phyloP scores from a whole-genome alignment of 1,284 basidiomycete species.

The Ustilago crameri region DNA sequence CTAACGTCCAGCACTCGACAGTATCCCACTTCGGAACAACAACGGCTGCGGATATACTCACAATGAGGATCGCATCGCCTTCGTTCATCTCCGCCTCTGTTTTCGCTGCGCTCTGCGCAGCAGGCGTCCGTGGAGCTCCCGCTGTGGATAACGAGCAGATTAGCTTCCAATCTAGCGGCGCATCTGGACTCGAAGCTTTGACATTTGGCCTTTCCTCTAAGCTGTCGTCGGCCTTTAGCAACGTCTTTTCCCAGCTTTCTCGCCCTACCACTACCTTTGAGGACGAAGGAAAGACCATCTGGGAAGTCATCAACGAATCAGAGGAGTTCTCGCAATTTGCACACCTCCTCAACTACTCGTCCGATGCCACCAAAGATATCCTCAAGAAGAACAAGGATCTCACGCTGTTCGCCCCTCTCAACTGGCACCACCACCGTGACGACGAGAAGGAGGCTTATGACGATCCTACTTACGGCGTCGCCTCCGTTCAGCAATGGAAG shows the following conservation, averaged over 20 bases:
- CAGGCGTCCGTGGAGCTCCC: slow-evolving; percentile 20
- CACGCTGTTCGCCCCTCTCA: slow-evolving; percentile 57
- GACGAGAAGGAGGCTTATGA: slow-evolving; percentile 23
- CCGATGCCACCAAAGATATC: slow-evolving; percentile 52
- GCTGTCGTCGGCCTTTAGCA: slow-evolving; percentile 24
- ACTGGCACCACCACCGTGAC: slow-evolving; percentile 52
- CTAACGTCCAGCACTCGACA: too few species aligned
- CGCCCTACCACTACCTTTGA: slow-evolving; percentile 6
- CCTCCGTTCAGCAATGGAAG: slow-evolving; percentile 38
- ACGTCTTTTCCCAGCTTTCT: slow-evolving; percentile 12
- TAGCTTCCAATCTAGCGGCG: slow-evolving; percentile 8
- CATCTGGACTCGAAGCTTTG: slow-evolving; percentile 25
- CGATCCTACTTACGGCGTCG: slow-evolving; percentile 22
- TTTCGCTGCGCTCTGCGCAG: slow-evolving; percentile 14
- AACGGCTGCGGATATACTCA: not conserved
- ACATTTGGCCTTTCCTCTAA: slow-evolving; percentile 29
- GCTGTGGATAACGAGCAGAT: slow-evolving; percentile 27
- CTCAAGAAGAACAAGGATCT: slow-evolving; percentile 45
- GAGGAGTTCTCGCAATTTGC: slow-evolving; percentile 53
- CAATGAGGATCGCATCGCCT: slow-evolving; percentile 25
- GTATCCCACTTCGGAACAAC: too few species aligned
- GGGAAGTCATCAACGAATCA: slow-evolving; percentile 49
- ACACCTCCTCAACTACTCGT: slow-evolving; percentile 58
- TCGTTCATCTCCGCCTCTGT: slow-evolving; percentile 11
- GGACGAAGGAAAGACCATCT: slow-evolving; percentile 45